Evolutionary conservation across 2,329 filamentous ascomycete genomes (phyloP).

Genomic region (Achaetomium macrosporum): DNA sequence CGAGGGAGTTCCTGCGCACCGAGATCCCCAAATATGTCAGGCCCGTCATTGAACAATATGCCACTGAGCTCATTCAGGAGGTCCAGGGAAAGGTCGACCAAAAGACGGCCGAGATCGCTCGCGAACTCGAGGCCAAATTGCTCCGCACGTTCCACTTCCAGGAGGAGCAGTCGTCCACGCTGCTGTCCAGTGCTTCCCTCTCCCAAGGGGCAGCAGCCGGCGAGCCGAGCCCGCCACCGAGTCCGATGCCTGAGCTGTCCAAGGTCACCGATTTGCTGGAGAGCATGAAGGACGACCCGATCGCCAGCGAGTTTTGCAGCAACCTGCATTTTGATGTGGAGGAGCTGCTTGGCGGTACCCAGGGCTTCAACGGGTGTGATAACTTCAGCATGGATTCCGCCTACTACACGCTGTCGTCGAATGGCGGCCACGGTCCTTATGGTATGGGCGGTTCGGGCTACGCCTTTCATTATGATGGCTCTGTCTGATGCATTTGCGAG

Average conservation of each 20-base stretch:
- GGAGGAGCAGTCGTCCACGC: constrained; percentile 5
- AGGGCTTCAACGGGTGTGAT: neutral
- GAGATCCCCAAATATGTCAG: constrained; percentile 32
- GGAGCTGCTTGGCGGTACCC: neutral
- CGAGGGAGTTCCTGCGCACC: constrained; percentile 26
- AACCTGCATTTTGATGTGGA: neutral
- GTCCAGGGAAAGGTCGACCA: constrained; percentile 25
- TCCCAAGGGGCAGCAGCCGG: neutral
- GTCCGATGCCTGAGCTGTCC: neutral
- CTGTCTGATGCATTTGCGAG: neutral
- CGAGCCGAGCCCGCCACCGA: neutral
- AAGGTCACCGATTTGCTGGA: neutral
- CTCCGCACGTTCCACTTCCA: constrained; percentile 22
- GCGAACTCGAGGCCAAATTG: constrained; percentile 21
- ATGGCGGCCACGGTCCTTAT: neutral
- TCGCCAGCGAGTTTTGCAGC: neutral
- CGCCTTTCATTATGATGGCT: neutral
- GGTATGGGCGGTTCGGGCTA: neutral
- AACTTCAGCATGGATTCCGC: constrained; percentile 7
- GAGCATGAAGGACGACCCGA: neutral
- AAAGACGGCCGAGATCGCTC: constrained; percentile 24
- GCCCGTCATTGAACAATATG: constrained; percentile 28
- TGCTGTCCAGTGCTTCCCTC: neutral
- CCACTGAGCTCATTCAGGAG: constrained; percentile 24
- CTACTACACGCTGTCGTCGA: constrained; percentile 5